These are phyloP conservation scores for Salix koriyanagi DNA, from an alignment of 345 rosid genomes.

Conservation along the genomic window DNA sequence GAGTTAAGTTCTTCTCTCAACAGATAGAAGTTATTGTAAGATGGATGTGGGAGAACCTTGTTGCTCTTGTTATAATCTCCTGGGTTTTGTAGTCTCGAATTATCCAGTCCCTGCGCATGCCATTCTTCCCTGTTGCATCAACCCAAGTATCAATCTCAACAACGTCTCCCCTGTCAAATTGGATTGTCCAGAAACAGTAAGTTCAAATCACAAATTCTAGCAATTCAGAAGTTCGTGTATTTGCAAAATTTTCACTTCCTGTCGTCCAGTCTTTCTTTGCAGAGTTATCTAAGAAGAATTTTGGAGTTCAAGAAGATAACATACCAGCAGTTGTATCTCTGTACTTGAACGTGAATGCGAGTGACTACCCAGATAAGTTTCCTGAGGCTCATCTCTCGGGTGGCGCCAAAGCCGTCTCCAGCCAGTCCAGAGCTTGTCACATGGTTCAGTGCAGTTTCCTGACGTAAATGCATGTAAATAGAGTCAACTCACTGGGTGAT, in stretches of 20 bases:
- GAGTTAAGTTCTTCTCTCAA: neutral
- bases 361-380: slow-evolving; percentile 27
- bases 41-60: slow-evolving; percentile 9
- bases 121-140: slow-evolving; percentile 24
- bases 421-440: slow-evolving; percentile 23
- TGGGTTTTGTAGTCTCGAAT: slow-evolving; percentile 21
- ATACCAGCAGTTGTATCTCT: slow-evolving; percentile 22
- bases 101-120: slow-evolving; percentile 27
- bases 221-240: neutral
- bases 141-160: slow-evolving; percentile 30
- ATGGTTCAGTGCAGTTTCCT: slow-evolving; percentile 27
- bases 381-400: slow-evolving; percentile 20
- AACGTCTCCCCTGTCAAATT: slow-evolving; percentile 20
- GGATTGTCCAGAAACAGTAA: neutral
- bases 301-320: neutral
- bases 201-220: neutral
- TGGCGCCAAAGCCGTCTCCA: slow-evolving; percentile 20
- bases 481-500: neutral
- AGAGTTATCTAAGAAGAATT: neutral
- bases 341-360: slow-evolving; percentile 25
- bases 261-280: neutral
- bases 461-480: neutral
- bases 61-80: slow-evolving; percentile 20
- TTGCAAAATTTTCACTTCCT: neutral
- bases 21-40: neutral